Evolutionary conservation across 441 rosid genomes (phyloP), one percentile per base, ranked within the genome.

Genomic region (Flueggea neowawraea): DNA sequence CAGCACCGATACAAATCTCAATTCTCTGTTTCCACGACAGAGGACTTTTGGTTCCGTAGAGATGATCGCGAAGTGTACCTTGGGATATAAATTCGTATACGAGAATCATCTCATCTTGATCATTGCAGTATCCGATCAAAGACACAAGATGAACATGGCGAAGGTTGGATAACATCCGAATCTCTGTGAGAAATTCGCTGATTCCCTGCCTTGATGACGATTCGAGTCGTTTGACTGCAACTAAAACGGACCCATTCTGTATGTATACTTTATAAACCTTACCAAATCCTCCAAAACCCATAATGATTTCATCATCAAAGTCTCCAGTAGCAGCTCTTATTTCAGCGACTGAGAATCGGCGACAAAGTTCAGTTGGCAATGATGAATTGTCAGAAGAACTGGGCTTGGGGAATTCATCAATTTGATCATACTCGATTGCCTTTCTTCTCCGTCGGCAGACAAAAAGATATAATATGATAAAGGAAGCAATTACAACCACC

Each of bases 201-300:
- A 33, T 47, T 0, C 75, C 74, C 43, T 71, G 76, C 13, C 22
- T 63, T 3, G 79, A 71, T 10, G 60, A 59, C 15, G 69, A 54
- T 52, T 68, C 33, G 54, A 63, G 15, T 3, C 78, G 69, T 54
- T 78, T 78, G 41, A 78, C 71, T 28, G 79, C 76, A 60, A 74
- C 75, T 12, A 54, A 54, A 4, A 55, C 68, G 44, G 55, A 22
- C 3, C 64, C 68, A 6, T 61, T 64, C 14, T 70, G 73, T 4
- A 77, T 43, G 8, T 50, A 51, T 3, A 75, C 77, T 61, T 69
- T 74, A 51, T 69, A 78, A 12, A 74, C 79, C 6, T 61, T 52
- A 5, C 74, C 79, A 31, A 78, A 71, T 16, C 79, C 79, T 6
- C 82, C 79, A 0, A 59, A 52, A 3, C 79, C 79, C 17, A 78